Evolutionary conservation across 73 alveolate genomes (phyloP).

Genomic region (Blepharisma japonicum): DNA sequence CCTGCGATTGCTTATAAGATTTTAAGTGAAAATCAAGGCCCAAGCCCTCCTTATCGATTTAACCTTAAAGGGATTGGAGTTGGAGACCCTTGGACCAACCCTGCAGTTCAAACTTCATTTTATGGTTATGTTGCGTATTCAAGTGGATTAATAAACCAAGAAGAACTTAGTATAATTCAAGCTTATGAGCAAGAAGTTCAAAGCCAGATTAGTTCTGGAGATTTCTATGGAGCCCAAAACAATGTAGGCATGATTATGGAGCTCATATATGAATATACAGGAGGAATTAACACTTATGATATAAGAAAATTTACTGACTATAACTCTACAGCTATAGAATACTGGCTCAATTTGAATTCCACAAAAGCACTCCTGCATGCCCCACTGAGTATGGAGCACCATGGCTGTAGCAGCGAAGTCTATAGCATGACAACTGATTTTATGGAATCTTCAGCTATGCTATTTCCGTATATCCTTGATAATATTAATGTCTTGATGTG

Average conservation of each 20-base stretch:
- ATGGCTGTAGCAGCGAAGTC: slow-evolving; percentile 45
- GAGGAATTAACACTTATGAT: slow-evolving; percentile 54
- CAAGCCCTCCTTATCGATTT: slow-evolving; percentile 2
- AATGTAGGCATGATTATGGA: not conserved
- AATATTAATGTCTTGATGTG: slow-evolving; percentile 12
- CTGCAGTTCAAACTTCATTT: not conserved
- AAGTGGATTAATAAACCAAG: not conserved
- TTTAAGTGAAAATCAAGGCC: slow-evolving; percentile 30
- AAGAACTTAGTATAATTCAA: not conserved
- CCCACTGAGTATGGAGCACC: slow-evolving; percentile 44
- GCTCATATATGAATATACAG: slow-evolving; percentile 13
- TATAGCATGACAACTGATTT: slow-evolving; percentile 38
- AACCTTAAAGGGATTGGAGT: slow-evolving; percentile 25
- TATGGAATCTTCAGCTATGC: not conserved
- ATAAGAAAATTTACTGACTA: slow-evolving; percentile 49
- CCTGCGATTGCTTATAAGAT: slow-evolving; percentile 65
- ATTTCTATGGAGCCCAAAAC: not conserved
- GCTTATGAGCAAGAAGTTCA: not conserved
- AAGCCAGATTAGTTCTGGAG: not conserved
- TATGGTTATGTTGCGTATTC: not conserved
- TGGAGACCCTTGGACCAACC: slow-evolving; percentile 28
- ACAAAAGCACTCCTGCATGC: slow-evolving; percentile 51
- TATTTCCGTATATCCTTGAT: not conserved
- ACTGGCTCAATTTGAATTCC: slow-evolving; percentile 30
- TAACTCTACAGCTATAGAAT: slow-evolving; percentile 31